These are phyloP conservation scores for Aspergillus ochraceus DNA, from an alignment of 2,329 filamentous ascomycete genomes.

Conservation along the genomic window DNA sequence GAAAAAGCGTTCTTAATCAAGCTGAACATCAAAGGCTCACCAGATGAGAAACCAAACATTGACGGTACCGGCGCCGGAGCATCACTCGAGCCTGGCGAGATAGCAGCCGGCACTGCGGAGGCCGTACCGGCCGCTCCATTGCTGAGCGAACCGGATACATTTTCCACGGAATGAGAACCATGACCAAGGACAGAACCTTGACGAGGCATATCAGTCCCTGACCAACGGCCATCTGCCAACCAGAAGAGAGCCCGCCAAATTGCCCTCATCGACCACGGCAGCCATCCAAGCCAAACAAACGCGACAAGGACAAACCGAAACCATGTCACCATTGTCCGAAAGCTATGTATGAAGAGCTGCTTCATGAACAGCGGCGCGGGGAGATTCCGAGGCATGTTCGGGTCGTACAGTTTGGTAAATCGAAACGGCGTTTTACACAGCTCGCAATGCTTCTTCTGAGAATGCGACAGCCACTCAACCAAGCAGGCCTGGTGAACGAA, in stretches of 20 bases:
- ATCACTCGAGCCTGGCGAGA: conserved; percentile 23
- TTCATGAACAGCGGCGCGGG: conserved; percentile 78
- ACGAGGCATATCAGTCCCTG: conserved; percentile 30
- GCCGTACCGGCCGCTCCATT: conserved; percentile 22
- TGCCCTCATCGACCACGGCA: conserved; percentile 87
- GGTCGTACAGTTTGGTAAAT: conserved; percentile 96
- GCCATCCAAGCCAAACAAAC: conserved; percentile 82
- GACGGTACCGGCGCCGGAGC: conserved; percentile 37
- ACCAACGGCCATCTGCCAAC: conserved; percentile 78
- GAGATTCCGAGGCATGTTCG: conserved; percentile 83
- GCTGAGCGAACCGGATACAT: conserved; percentile 26
- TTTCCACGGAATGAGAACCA: conserved; percentile 24
- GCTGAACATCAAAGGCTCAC: conserved; percentile 48
- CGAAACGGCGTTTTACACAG: conserved; percentile 97
- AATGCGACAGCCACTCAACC: conserved; percentile 98
- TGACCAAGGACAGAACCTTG: conserved; percentile 19
- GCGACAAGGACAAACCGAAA: conserved; percentile 74
- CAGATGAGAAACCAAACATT: conserved; percentile 42
- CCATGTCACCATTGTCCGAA: conserved; percentile 74
- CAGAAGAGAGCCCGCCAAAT: conserved; percentile 95
- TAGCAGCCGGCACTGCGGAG: conserved; percentile 24
- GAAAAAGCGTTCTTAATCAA: conserved; percentile 47
- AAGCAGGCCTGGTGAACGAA: conserved; percentile 96
- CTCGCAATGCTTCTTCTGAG: conserved; percentile 99
- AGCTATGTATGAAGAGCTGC: conserved; percentile 71